These are phyloP conservation scores for Cupressus sempervirens DNA, from an alignment of 75 land plant species.

Conservation along the genomic window DNA sequence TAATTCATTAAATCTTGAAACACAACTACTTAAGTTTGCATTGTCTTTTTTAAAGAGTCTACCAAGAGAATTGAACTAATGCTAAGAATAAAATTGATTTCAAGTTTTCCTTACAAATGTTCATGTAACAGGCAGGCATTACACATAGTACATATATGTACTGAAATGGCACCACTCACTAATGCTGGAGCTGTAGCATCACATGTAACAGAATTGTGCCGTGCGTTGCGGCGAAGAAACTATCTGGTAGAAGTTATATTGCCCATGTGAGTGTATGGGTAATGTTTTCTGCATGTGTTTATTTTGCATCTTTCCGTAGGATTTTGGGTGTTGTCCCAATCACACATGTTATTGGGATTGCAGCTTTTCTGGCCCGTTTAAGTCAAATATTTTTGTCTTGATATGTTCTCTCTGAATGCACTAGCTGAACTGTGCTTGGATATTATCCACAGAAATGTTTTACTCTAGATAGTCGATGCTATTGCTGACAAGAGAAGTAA, in stretches of 20 bases:
- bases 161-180: slow-evolving; percentile 64
- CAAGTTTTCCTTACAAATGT: background rate
- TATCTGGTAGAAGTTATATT: slow-evolving; percentile 72
- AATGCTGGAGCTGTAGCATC: slow-evolving; percentile 50
- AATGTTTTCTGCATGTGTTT: background rate
- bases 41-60: background rate
- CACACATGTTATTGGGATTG: background rate
- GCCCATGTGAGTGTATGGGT: slow-evolving; percentile 46
- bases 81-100: background rate
- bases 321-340: background rate
- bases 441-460: background rate
- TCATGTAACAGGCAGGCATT: slow-evolving; percentile 37
- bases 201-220: slow-evolving; percentile 49
- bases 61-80: background rate
- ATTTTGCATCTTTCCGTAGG: background rate
- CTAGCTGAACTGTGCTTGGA: background rate
- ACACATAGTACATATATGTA: slow-evolving; percentile 63
- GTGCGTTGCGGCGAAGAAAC: slow-evolving; percentile 51
- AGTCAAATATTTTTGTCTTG: background rate
- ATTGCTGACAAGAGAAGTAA: background rate
- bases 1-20: background rate
- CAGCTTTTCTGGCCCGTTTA: background rate
- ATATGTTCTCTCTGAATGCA: background rate
- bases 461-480: background rate
- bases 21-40: background rate